Conservation (phyloP, 352 stramenopile genomes). For the Phytophthora podocarpi region DNA sequence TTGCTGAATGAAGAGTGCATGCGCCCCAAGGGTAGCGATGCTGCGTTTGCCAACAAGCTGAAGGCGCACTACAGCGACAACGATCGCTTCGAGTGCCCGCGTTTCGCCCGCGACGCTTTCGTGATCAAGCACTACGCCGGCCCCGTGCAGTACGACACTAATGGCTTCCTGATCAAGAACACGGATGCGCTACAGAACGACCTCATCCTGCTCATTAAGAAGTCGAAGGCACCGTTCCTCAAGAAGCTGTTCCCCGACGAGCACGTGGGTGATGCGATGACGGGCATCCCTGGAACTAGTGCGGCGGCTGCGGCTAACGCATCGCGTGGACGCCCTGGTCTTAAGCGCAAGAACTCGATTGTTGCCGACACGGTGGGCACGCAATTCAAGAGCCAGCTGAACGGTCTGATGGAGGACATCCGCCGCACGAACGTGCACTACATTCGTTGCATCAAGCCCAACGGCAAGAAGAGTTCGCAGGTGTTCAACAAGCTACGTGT, state of each 20-base stretch:
- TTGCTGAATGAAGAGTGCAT: slow-evolving; percentile 95
- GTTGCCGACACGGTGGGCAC: slow-evolving; percentile 82
- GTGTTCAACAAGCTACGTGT: slow-evolving; percentile 92
- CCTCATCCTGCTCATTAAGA: slow-evolving; percentile 81
- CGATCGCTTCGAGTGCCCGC: slow-evolving; percentile 84
- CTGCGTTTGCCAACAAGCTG: slow-evolving; percentile 88
- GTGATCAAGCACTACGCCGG: slow-evolving; percentile 97
- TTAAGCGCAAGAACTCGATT: slow-evolving; percentile 86
- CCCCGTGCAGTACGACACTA: slow-evolving; percentile 94
- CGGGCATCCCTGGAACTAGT: slow-evolving; percentile 38
- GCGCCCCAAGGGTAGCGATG: slow-evolving; percentile 88
- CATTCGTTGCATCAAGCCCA: slow-evolving; percentile 99
- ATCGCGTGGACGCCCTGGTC: slow-evolving; percentile 31
- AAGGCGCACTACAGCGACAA: slow-evolving; percentile 90
- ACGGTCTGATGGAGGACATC: slow-evolving; percentile 94
- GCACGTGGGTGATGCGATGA: slow-evolving; percentile 55
- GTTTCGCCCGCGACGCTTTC: slow-evolving; percentile 89
- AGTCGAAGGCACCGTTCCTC: slow-evolving; percentile 72
- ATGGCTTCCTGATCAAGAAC: slow-evolving; percentile 97
- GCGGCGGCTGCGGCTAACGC: slow-evolving; percentile 20
- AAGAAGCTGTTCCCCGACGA: slow-evolving; percentile 83
- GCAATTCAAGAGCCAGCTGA: slow-evolving; percentile 95
- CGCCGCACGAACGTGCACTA: slow-evolving; percentile 97
- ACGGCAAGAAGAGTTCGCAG: slow-evolving; percentile 92
- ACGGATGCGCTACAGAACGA: slow-evolving; percentile 95